phyloP scores from a whole-genome alignment of 208 protist species.

The Trypanosoma grayi region DNA sequence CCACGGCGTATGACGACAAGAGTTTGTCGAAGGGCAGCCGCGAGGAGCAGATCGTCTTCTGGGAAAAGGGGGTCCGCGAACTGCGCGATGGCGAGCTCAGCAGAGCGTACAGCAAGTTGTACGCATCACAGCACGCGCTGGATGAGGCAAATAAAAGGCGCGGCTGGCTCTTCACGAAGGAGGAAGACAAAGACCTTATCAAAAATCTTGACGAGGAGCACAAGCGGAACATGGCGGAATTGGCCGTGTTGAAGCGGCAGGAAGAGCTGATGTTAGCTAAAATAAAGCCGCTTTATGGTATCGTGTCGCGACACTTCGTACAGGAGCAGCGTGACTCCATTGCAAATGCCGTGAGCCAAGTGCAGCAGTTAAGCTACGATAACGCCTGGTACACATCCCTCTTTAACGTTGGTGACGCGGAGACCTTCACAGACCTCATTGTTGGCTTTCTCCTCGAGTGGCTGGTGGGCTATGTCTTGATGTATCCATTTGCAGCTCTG shows the following conservation, averaged over 20 bases:
- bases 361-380: conserved; percentile 76
- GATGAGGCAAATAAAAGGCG: conserved; percentile 42
- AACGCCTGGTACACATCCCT: conserved; percentile 83
- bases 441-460: conserved; percentile 77
- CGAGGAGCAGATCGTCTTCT: conserved; percentile 65
- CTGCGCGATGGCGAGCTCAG: conserved; percentile 41
- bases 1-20: conserved; percentile 12
- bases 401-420: conserved; percentile 58
- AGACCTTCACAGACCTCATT: conserved; percentile 77
- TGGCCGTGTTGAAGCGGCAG: conserved; percentile 50
- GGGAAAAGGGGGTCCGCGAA: conserved; percentile 43
- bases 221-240: conserved; percentile 32
- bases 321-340: conserved; percentile 77
- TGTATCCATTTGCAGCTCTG: conserved; percentile 81
- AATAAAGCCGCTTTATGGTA: conserved; percentile 86
- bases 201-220: conserved; percentile 76
- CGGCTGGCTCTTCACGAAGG: conserved; percentile 68
- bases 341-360: conserved; percentile 38
- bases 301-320: conserved; percentile 70
- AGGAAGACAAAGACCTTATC: conserved; percentile 62
- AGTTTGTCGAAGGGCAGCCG: conserved; percentile 42
- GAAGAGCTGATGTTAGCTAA: conserved; percentile 72
- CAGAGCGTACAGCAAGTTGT: conserved; percentile 33
- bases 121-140: conserved; percentile 40
- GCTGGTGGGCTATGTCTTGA: conserved; percentile 68